These are phyloP conservation scores for Aspergillus alliaceus DNA, from an alignment of 2,329 filamentous ascomycete species.

Conservation along the genomic window DNA sequence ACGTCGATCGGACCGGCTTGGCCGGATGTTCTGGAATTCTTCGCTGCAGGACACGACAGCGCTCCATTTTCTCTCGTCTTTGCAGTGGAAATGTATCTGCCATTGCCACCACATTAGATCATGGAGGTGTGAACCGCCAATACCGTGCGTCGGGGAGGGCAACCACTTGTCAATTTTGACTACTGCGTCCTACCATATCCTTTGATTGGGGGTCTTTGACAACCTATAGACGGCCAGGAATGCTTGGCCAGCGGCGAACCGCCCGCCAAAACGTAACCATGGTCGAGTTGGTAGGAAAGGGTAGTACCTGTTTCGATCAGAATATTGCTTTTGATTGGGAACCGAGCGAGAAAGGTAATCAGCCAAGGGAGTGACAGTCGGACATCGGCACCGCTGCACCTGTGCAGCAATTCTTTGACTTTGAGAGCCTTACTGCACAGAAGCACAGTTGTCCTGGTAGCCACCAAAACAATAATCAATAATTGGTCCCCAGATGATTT, in stretches of 20 bases:
- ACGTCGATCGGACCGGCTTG: conserved; percentile 19
- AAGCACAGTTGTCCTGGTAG: not conserved
- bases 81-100: not conserved
- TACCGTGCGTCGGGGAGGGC: not conserved
- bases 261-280: conserved; percentile 1
- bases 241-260: conserved; percentile 1
- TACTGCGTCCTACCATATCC: not conserved
- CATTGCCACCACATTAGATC: conserved; percentile 7
- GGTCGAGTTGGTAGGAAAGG: not conserved
- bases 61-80: not conserved
- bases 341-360: not conserved
- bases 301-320: not conserved
- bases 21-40: conserved; percentile 34
- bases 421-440: not conserved
- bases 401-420: not conserved
- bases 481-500: not conserved
- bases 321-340: not conserved
- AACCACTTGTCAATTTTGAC: not conserved
- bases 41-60: conserved; percentile 28
- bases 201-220: not conserved
- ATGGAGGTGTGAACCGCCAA: not conserved
- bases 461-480: not conserved
- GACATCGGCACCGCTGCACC: not conserved
- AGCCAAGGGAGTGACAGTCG: not conserved
- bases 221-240: not conserved